These are phyloP conservation scores for Geosmithia flava DNA, from an alignment of 2,329 filamentous ascomycete species.

Conservation along the genomic window DNA sequence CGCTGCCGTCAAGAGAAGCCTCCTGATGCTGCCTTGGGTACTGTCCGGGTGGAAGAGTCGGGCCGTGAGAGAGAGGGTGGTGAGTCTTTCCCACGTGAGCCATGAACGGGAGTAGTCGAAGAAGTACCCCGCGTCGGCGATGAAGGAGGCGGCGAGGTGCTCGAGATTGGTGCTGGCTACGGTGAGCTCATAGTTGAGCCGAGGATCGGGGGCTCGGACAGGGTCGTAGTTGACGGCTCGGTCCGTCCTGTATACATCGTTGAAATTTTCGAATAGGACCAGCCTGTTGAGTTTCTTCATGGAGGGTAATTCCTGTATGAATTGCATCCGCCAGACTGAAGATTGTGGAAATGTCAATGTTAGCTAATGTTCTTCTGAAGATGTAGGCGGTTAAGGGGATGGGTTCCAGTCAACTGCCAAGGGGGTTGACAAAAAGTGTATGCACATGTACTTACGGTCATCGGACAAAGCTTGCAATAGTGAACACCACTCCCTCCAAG, in stretches of 20 bases:
- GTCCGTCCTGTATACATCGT: too few relatives aligned
- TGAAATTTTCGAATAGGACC: conserved; percentile 18
- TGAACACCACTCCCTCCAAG: conserved; percentile 21
- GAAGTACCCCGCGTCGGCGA: conserved; percentile 17
- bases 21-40: conserved; percentile 3
- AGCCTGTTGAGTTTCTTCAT: conserved; percentile 12
- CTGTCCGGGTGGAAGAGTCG: neutral
- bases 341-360: neutral
- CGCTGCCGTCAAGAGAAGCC: conserved; percentile 12
- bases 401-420: neutral
- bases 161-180: conserved; percentile 14
- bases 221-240: conserved; percentile 1
- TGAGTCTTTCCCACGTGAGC: neutral
- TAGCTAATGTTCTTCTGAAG: too few relatives aligned
- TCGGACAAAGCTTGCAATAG: conserved; percentile 9
- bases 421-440: neutral
- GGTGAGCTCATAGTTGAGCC: conserved; percentile 14
- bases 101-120: conserved; percentile 6
- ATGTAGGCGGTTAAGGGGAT: too few relatives aligned
- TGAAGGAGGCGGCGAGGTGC: conserved; percentile 17
- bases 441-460: conserved; percentile 9
- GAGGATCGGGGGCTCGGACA: conserved; percentile 10
- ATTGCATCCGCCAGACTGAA: neutral
- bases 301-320: neutral
- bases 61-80: neutral